Evolutionary conservation across 331 rosid genomes (phyloP), one percentile per base, ranked within the genome.

Genomic region (Rosa hybrid): DNA sequence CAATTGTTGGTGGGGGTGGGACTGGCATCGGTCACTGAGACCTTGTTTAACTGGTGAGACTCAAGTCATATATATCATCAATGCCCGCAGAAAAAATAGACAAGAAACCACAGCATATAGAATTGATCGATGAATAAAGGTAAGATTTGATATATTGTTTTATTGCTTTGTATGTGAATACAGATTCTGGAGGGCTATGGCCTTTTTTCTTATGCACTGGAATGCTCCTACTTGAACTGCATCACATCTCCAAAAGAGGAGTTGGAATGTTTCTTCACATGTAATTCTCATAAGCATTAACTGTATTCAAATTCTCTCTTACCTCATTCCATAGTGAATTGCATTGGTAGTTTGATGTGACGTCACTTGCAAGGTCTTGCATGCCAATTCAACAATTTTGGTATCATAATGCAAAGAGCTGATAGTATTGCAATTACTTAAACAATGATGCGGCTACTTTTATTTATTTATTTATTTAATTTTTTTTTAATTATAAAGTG

Each of bases 1-100:
- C 98, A 48, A 88, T 92, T 80, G 96, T 86, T 72, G 93, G 97
- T 68, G 97, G 97, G 16, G 98, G 14, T 92, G 75, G 98, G 85
- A 17, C 78, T 92, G 42, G 97, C 98, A 1, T 94, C 97, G 45
- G 88, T 79, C 71, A 87, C 98, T 6, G 98, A 92, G 89, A 92
- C 81, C 74, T 92, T 98, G 2, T 94, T 94, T 82, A 91, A 94
- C 77, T 92, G 98, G 97, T 94, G 8, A 53, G 59, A 53, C 6
- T 53, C 54, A 53, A 17, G 8, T 17, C 59, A 53, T 53, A 53
- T 46, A 53, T 53, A 1, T 53, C 21, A 53, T 7, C 5, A 53
- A 53, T 53, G 21, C 8, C 59, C 21, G 0, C 17, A 17, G 59
- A 53, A 53, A 13, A 17, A 46, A 46, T 46, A 46, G 12, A 46